Percentiles rank a stretch among this genome's conserved stretches.
Conservation (phyloP, 2,329 filamentous ascomycete genomes). For the Diaporthe batatas region DNA sequence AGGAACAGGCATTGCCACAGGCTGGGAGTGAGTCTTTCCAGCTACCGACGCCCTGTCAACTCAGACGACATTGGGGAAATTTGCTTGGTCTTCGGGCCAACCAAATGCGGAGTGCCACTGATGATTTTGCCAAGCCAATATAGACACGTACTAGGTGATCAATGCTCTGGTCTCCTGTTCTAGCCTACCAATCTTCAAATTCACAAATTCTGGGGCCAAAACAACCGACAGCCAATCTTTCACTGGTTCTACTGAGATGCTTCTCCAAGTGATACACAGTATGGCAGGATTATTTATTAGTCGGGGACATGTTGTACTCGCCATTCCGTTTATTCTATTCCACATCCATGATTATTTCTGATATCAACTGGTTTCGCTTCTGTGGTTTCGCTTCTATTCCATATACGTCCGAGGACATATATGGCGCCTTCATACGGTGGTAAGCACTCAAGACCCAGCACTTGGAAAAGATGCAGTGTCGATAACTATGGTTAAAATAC, state of each 20-base stretch:
- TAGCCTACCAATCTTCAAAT: not conserved
- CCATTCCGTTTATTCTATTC: not conserved
- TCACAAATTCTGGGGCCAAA: not conserved
- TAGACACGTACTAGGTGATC: slow-evolving; percentile 1
- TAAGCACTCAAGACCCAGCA: too few relatives aligned
- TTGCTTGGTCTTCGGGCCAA: not conserved
- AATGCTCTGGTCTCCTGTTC: not conserved
- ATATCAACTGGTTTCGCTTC: too few relatives aligned
- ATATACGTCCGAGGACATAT: too few relatives aligned
- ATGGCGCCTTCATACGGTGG: too few relatives aligned
- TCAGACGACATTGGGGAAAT: slow-evolving; percentile 4
- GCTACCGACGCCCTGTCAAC: not conserved
- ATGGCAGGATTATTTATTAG: too few relatives aligned
- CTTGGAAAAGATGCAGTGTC: too few relatives aligned
- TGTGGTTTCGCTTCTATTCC: too few relatives aligned
- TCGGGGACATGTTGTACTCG: not conserved
- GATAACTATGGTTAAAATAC: too few relatives aligned
- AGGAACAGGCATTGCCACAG: not conserved
- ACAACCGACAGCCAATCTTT: not conserved
- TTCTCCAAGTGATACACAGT: too few relatives aligned
- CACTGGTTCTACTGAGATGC: not conserved
- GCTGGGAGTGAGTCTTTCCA: not conserved
- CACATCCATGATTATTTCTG: not conserved
- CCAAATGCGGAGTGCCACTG: not conserved
- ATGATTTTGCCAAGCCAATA: slow-evolving; percentile 19